phyloP scores from a whole-genome alignment of 202 grass and related monocot genomes.

The Zizania palustris region DNA sequence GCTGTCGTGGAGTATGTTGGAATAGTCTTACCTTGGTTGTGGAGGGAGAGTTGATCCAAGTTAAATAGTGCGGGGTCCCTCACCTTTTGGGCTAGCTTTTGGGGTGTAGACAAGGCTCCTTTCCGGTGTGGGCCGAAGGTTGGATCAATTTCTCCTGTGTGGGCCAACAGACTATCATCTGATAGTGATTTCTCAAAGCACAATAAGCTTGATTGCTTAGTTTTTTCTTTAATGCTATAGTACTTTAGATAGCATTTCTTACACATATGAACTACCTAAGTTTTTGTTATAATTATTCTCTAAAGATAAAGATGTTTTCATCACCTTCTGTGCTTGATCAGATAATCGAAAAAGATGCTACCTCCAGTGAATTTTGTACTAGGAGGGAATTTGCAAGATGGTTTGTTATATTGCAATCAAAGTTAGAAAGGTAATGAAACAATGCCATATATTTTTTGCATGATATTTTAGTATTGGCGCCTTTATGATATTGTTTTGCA shows the following conservation, averaged over 20 bases:
- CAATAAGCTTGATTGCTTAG: background rate
- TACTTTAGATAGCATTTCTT: constrained; percentile 11
- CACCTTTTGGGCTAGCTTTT: no score
- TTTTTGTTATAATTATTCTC: background rate
- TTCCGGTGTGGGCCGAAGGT: no score
- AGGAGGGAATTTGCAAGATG: constrained; percentile 92
- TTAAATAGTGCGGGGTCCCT: no score
- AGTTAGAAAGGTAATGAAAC: constrained; percentile 71
- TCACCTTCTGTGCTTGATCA: constrained; percentile 43
- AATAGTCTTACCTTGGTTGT: no score
- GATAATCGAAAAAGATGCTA: constrained; percentile 85
- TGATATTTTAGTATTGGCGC: constrained; percentile 13
- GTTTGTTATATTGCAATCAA: constrained; percentile 80
- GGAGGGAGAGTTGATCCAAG: no score
- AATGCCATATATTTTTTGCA: background rate
- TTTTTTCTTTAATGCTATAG: background rate
- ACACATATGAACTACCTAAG: background rate
- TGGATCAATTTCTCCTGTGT: no score
- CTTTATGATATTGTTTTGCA: constrained; percentile 45
- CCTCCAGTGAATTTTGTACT: constrained; percentile 70
- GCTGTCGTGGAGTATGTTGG: no score
- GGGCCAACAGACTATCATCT: no score
- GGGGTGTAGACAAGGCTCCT: no score
- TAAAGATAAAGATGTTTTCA: constrained; percentile 26
- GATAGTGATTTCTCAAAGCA: background rate